phyloP scores from a whole-genome alignment of 129 eudicot species.

The Helichrysum umbraculigerum region DNA sequence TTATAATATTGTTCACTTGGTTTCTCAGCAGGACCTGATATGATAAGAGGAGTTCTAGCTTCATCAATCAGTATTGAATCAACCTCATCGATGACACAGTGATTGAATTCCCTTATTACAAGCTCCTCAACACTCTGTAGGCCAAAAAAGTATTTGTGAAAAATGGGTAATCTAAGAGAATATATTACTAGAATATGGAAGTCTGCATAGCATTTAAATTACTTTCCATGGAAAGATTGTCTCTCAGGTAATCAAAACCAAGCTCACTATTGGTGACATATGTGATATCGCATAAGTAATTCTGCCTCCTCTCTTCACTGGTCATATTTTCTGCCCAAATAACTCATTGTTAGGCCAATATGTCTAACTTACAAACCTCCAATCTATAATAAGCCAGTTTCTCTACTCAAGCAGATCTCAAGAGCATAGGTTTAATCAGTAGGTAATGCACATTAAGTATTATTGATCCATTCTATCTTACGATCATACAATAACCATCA shows the following conservation, averaged over 20 bases:
- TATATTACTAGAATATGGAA: background rate
- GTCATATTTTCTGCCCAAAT: slow-evolving; percentile 88
- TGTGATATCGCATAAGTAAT: slow-evolving; percentile 97
- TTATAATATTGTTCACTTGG: too few relatives aligned
- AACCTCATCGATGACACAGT: slow-evolving; percentile 98
- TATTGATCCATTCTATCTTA: slow-evolving; percentile 2
- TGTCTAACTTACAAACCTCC: background rate
- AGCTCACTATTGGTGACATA: slow-evolving; percentile 99
- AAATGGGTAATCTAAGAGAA: background rate
- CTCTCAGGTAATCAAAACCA: slow-evolving; percentile 98
- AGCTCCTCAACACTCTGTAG: slow-evolving; percentile 95
- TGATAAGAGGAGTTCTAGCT: slow-evolving; percentile 99
- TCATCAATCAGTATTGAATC: slow-evolving; percentile 97
- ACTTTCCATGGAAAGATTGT: slow-evolving; percentile 99
- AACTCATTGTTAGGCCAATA: slow-evolving; percentile 25
- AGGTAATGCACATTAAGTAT: slow-evolving; percentile 1
- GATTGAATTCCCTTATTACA: slow-evolving; percentile 86
- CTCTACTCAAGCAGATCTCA: background rate
- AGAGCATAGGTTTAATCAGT: background rate
- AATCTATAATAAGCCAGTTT: slow-evolving; percentile 3
- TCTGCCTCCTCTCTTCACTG: slow-evolving; percentile 94
- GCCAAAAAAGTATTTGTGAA: slow-evolving; percentile 30
- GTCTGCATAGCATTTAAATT: slow-evolving; percentile 38
- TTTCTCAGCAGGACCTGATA: slow-evolving; percentile 99
- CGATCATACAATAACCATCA: background rate